Evolutionary conservation across 2,329 filamentous ascomycete genomes (phyloP).

Genomic region (Phyllosticta citriasiana): DNA sequence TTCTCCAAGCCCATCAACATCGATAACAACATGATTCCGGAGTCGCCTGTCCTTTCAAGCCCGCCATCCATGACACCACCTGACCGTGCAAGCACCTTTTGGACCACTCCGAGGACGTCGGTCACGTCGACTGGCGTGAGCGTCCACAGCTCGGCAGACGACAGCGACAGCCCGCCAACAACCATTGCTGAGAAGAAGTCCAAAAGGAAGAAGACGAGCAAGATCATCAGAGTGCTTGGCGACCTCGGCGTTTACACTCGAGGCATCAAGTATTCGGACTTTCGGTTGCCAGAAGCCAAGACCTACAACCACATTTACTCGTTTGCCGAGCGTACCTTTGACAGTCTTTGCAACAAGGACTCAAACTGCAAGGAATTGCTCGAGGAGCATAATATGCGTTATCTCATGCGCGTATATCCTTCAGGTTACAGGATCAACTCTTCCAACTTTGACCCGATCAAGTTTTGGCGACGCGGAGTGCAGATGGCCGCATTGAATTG

Average conservation of each 20-base stretch:
- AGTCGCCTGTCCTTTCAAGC: constrained; percentile 42
- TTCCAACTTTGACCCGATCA: constrained; percentile 87
- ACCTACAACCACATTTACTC: constrained; percentile 92
- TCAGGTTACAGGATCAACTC: constrained; percentile 72
- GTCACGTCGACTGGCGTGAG: constrained; percentile 47
- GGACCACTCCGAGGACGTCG: constrained; percentile 43
- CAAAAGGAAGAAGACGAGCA: constrained; percentile 59
- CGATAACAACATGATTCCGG: constrained; percentile 46
- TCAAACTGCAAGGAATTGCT: constrained; percentile 67
- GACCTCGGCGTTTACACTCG: constrained; percentile 73
- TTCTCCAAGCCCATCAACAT: constrained; percentile 53
- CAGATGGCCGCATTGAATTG: constrained; percentile 98
- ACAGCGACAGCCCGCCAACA: constrained; percentile 57
- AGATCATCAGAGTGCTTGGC: constrained; percentile 74
- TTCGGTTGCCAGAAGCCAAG: constrained; percentile 68
- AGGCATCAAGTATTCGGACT: constrained; percentile 75
- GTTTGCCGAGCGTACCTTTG: constrained; percentile 82
- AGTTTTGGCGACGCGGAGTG: constrained; percentile 89
- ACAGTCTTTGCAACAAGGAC: constrained; percentile 66
- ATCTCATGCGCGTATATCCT: constrained; percentile 91
- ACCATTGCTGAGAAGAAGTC: constrained; percentile 49
- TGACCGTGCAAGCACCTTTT: constrained; percentile 36
- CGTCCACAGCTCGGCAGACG: constrained; percentile 54
- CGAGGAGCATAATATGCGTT: constrained; percentile 81
- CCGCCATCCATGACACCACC: constrained; percentile 43